Conservation (phyloP, 306 rosid species). For the Luffa aegyptiaca region DNA sequence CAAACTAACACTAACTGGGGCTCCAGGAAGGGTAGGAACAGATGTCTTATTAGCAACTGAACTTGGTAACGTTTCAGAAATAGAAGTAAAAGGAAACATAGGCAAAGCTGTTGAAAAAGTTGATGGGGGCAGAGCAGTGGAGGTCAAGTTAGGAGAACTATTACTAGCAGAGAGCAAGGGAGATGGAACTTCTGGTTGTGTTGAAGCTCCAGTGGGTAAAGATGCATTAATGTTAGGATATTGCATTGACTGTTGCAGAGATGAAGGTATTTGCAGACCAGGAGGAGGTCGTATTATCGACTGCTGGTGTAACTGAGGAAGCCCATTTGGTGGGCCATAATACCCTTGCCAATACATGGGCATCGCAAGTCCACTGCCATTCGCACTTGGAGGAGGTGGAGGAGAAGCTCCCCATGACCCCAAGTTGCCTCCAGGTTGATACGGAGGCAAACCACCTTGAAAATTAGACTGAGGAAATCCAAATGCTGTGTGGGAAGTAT, state of each 20-base stretch:
- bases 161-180: conserved; percentile 31
- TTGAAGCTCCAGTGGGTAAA: conserved; percentile 50
- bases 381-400: conserved; percentile 55
- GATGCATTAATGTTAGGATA: conserved; percentile 49
- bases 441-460: conserved; percentile 63
- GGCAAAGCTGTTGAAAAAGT: conserved; percentile 18
- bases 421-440: conserved; percentile 78
- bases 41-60: conserved; percentile 41
- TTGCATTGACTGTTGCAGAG: conserved; percentile 68
- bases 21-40: conserved; percentile 28
- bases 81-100: conserved; percentile 12
- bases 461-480: conserved; percentile 63
- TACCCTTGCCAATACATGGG: conserved; percentile 98
- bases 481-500: conserved; percentile 48
- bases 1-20: conserved; percentile 26
- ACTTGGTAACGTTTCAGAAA: conserved; percentile 39
- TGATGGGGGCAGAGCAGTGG: conserved; percentile 27
- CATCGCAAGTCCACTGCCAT: conserved; percentile 64
- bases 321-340: conserved; percentile 73
- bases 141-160: conserved; percentile 29
- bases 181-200: conserved; percentile 48
- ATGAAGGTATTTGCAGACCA: conserved; percentile 59
- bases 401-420: conserved; percentile 81
- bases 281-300: conserved; percentile 72
- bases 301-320: conserved; percentile 72